Conservation (phyloP, 768 basidiomycete species). For the Trametes cinnabarina region DNA sequence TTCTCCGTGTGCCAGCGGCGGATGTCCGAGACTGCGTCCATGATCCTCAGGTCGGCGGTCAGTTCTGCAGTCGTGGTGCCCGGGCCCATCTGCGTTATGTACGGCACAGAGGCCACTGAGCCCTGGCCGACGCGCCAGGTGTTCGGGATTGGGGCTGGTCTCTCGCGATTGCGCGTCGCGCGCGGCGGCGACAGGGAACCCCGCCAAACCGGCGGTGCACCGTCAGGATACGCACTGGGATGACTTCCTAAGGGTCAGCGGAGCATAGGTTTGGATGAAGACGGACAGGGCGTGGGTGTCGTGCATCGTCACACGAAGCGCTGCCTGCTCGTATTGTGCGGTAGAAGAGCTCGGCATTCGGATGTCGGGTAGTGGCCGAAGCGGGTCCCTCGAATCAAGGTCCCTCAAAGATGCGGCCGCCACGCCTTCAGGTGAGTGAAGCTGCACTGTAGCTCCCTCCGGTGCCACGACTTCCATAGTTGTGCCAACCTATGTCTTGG, state of each 20-base stretch:
- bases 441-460: not conserved
- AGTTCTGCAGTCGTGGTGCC: no score
- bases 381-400: not conserved
- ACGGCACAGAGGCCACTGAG: no score
- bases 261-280: not conserved
- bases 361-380: slow-evolving; percentile 1
- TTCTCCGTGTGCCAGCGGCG: not conserved
- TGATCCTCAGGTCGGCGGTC: not conserved
- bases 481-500: no score
- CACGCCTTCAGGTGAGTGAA: not conserved
- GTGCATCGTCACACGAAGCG: no score
- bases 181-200: not conserved
- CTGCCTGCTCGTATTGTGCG: not conserved
- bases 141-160: not conserved
- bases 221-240: not conserved
- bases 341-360: not conserved
- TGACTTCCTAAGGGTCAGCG: not conserved
- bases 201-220: not conserved
- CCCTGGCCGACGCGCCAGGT: not conserved
- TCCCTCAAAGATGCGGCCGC: slow-evolving; percentile 1
- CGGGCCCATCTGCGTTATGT: not conserved
- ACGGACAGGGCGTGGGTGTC: not conserved
- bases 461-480: not conserved
- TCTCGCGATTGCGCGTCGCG: not conserved
- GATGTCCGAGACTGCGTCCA: not conserved